Evolutionary conservation across 2,329 filamentous ascomycete species (phyloP).

Genomic region (Metarhizium album): DNA sequence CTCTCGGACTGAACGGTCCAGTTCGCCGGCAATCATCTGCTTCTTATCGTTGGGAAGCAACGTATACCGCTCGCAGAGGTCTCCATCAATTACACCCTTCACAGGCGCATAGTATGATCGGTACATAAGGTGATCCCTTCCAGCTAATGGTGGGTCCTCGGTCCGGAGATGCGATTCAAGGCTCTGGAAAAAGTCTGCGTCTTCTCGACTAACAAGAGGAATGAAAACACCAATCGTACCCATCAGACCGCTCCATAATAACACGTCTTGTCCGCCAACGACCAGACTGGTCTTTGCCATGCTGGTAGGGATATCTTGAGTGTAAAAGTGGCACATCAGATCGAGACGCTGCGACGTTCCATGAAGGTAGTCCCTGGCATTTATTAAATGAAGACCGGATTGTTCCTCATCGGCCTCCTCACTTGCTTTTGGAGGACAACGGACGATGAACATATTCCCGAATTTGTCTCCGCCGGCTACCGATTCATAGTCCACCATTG

Average conservation of each 20-base stretch:
- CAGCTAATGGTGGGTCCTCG: slow-evolving; percentile 80
- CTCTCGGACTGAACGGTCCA: slow-evolving; percentile 82
- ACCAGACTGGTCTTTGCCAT: slow-evolving; percentile 84
- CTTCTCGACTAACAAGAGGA: slow-evolving; percentile 82
- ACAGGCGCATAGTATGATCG: slow-evolving; percentile 92
- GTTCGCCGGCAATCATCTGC: slow-evolving; percentile 84
- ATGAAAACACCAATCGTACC: slow-evolving; percentile 90
- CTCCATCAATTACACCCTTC: slow-evolving; percentile 93
- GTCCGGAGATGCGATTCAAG: slow-evolving; percentile 79
- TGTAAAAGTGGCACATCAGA: slow-evolving; percentile 79
- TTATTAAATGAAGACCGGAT: slow-evolving; percentile 79
- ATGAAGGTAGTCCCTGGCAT: slow-evolving; percentile 82
- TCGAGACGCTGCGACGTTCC: slow-evolving; percentile 77
- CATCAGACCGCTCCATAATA: slow-evolving; percentile 90
- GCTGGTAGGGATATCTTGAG: slow-evolving; percentile 84
- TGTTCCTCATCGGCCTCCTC: slow-evolving; percentile 88
- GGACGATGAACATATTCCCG: slow-evolving; percentile 87
- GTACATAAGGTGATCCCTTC: slow-evolving; percentile 91
- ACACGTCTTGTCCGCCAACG: slow-evolving; percentile 79
- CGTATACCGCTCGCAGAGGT: slow-evolving; percentile 87
- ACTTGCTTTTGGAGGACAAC: slow-evolving; percentile 75
- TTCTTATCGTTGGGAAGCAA: slow-evolving; percentile 80
- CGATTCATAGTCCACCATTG: slow-evolving; percentile 97
- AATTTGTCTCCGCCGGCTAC: slow-evolving; percentile 95
- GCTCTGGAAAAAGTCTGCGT: slow-evolving; percentile 95